Conservation (phyloP, 345 rosid species). For the Physaria fendleri region DNA sequence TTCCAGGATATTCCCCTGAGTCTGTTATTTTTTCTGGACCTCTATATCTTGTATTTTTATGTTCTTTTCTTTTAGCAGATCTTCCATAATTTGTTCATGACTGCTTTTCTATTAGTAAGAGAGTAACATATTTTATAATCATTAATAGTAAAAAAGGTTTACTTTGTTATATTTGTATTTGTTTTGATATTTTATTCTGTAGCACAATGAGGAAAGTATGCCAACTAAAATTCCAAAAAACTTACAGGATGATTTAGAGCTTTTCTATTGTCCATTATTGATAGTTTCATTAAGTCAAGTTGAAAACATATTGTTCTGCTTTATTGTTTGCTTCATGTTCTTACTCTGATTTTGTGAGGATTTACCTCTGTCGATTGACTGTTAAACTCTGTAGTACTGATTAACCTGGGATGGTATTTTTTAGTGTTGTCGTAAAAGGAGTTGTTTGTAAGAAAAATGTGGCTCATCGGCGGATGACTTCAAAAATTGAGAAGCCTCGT, state of each 20-base stretch:
- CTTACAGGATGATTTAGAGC: background rate
- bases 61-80: background rate
- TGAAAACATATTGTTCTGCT: conserved; percentile 7
- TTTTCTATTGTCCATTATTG: background rate
- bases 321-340: background rate
- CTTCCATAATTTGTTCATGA: background rate
- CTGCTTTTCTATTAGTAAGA: background rate
- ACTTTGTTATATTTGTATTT: background rate
- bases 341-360: background rate
- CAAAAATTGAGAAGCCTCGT: conserved; percentile 78
- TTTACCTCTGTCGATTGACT: conserved; percentile 5
- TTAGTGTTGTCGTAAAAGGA: conserved; percentile 82
- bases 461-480: conserved; percentile 91
- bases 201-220: background rate
- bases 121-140: background rate
- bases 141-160: background rate
- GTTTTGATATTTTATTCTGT: background rate
- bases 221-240: background rate
- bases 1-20: background rate
- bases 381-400: conserved; percentile 26
- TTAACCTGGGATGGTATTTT: conserved; percentile 29
- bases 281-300: background rate
- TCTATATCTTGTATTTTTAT: background rate
- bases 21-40: background rate
- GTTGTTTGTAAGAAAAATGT: conserved; percentile 95